Conservation (phyloP, 2,329 filamentous ascomycete species). For the Botrytis hyacinthi region DNA sequence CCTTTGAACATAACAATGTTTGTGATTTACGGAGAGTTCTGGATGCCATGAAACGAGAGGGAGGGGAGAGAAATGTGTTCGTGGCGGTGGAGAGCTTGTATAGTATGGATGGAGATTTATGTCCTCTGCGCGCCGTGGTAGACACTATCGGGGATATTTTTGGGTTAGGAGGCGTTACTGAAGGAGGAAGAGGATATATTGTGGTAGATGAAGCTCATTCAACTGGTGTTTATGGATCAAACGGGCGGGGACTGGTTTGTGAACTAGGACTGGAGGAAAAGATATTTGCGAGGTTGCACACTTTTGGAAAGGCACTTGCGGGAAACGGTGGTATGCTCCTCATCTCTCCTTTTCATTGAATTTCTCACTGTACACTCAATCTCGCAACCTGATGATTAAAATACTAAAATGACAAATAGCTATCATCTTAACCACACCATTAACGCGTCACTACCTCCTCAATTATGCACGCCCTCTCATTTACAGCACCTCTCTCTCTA, state of each 20-base stretch:
- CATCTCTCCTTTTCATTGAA: slow-evolving; percentile 27
- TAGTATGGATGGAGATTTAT: slow-evolving; percentile 49
- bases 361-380: too few relatives aligned
- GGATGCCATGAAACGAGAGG: not conserved
- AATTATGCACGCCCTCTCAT: slow-evolving; percentile 41
- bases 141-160: slow-evolving; percentile 40
- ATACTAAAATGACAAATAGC: slow-evolving; percentile 41
- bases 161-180: slow-evolving; percentile 12
- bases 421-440: slow-evolving; percentile 27
- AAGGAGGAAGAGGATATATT: slow-evolving; percentile 46
- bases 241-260: slow-evolving; percentile 50
- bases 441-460: slow-evolving; percentile 31
- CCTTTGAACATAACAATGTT: slow-evolving; percentile 60
- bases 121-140: slow-evolving; percentile 43
- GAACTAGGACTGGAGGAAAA: slow-evolving; percentile 48
- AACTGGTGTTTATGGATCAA: slow-evolving; percentile 49
- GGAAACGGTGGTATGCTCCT: slow-evolving; percentile 38
- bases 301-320: slow-evolving; percentile 53
- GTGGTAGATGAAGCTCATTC: slow-evolving; percentile 57
- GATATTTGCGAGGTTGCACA: slow-evolving; percentile 51
- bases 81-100: slow-evolving; percentile 46
- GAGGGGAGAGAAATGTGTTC: slow-evolving; percentile 40
- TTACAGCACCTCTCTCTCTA: slow-evolving; percentile 45
- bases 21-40: slow-evolving; percentile 37
- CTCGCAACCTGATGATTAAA: not conserved